phyloP scores from a whole-genome alignment of 768 basidiomycete species.

The Tubosaeta brunneosetosa region DNA sequence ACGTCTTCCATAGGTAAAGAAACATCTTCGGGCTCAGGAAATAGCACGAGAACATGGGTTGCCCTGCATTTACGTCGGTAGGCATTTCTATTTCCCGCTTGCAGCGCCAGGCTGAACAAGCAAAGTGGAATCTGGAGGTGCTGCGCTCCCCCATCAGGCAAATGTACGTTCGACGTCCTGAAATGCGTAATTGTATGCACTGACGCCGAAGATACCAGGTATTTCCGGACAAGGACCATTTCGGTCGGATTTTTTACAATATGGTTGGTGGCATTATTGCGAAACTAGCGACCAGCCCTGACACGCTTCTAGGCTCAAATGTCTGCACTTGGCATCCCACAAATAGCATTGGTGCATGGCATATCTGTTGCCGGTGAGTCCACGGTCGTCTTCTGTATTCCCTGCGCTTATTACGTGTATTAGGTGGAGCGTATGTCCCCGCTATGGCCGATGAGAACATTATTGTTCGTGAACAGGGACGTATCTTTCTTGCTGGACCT shows the following conservation, averaged over 20 bases:
- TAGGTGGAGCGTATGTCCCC: conserved; percentile 89
- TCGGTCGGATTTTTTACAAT: conserved; percentile 95
- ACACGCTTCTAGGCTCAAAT: conserved; percentile 68
- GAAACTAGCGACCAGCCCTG: conserved; percentile 2
- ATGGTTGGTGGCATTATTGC: conserved; percentile 52
- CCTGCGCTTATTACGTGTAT: conserved; percentile 6
- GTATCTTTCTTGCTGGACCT: conserved; percentile 91
- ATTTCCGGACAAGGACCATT: conserved; percentile 93
- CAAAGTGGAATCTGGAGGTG: conserved; percentile 89
- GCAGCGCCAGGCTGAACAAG: conserved; percentile 3
- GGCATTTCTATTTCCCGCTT: conserved; percentile 19
- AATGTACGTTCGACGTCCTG: conserved; percentile 40
- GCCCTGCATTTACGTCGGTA: conserved; percentile 91
- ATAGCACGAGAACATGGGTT: conserved; percentile 87
- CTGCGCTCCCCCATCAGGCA: conserved; percentile 88
- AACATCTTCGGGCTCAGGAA: conserved; percentile 91
- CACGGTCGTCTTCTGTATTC: background rate
- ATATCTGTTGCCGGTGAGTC: conserved; percentile 80
- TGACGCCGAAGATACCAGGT: conserved; percentile 38
- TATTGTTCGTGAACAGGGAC: conserved; percentile 87
- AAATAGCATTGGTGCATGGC: conserved; percentile 90
- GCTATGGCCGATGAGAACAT: conserved; percentile 96
- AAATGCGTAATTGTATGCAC: background rate
- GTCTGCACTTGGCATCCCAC: conserved; percentile 87
- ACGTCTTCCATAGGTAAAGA: conserved; percentile 64